Evolutionary conservation across 2,329 filamentous ascomycete genomes (phyloP).

Genomic region (Claviceps sorghi): DNA sequence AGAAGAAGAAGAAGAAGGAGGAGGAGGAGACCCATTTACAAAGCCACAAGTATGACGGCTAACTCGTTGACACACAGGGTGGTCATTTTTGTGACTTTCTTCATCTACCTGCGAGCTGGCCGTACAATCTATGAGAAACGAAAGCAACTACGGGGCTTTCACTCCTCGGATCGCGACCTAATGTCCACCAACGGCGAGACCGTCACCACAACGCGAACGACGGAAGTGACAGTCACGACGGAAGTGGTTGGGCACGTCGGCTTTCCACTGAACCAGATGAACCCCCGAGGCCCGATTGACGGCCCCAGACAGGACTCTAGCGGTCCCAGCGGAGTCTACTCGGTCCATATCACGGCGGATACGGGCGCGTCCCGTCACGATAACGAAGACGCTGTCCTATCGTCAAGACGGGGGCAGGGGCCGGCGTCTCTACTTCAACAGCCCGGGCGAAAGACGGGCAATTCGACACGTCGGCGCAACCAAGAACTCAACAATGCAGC

Average conservation of each 20-base stretch:
- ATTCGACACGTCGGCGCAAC: conserved; percentile 21
- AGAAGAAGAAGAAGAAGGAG: too few relatives aligned
- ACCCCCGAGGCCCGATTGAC: conserved; percentile 7
- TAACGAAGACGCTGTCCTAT: conserved; percentile 13
- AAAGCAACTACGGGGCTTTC: conserved; percentile 42
- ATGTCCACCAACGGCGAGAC: conserved; percentile 26
- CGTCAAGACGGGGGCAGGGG: conserved; percentile 11
- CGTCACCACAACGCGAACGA: conserved; percentile 38
- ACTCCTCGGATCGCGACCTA: conserved; percentile 29
- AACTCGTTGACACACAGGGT: conserved; percentile 29
- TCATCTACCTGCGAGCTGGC: conserved; percentile 53
- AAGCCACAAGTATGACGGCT: background rate
- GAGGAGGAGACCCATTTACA: too few relatives aligned
- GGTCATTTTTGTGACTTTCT: conserved; percentile 43
- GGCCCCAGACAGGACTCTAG: conserved; percentile 5
- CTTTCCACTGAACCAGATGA: conserved; percentile 14
- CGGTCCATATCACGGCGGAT: conserved; percentile 34
- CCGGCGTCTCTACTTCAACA: conserved; percentile 7
- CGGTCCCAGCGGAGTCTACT: conserved; percentile 24
- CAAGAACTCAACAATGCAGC: conserved; percentile 47
- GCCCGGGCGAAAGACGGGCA: conserved; percentile 12
- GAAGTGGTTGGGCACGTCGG: conserved; percentile 21
- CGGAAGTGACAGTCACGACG: conserved; percentile 48
- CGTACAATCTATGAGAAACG: conserved; percentile 53
- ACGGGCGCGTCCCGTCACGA: conserved; percentile 1